Base-by-base conservation (phyloP, 495 filamentous ascomycete genomes). In the Penicillium bialowiezense region DNA sequence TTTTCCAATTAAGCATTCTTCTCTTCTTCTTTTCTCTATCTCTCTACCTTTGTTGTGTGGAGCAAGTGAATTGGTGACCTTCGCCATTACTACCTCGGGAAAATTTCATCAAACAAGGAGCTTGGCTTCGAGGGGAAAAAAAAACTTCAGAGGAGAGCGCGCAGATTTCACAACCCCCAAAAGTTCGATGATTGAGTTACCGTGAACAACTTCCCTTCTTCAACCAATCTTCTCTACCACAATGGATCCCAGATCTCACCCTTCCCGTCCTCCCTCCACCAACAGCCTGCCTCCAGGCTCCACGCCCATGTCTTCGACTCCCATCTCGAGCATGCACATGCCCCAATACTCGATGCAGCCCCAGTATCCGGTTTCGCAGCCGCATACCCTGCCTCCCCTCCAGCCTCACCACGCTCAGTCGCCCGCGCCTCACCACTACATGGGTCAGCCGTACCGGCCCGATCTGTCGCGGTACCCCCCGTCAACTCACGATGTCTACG, bases 361-460 rank as follows among this genome's bases (percentile, higher is more conserved):
- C 49, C 81, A 84, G 65, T 76, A 83, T 60, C 67, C 72, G 44
- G 72, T 76, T 29, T 71, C 75, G 33, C 79, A 82, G 63, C 71
- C 81, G 55, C 83, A 88, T 63, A 87, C 84, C n/a, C 73, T 88
- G 59, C 85, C 85, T 35, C 85, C 85, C 29, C 71, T 88, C 44
- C 84, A 88, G 67, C 78, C 81, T 48, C 82, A 80, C 66, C 74
- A 79, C 52, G 62, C 61, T 47, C 71, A 72, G 50, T 74, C 72
- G 33, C 72, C 72, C 41, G 67, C 64, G 52, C 68, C 71, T 47
- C 71, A 76, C 59, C 71, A 77, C 56, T 78, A 77, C 63, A 86
- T 87, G 78, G 74, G 71, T 36, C 72, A 75, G 63, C 67, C 65
- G 45, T 68, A 86, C 75, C 68, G 81, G 46, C 82, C 83, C 45